A percentile compares a stretch with the other conserved stretches of the same genome.
Evolutionary conservation across 1,284 basidiomycete species (phyloP).

Genomic region (Puccinia novopanici): DNA sequence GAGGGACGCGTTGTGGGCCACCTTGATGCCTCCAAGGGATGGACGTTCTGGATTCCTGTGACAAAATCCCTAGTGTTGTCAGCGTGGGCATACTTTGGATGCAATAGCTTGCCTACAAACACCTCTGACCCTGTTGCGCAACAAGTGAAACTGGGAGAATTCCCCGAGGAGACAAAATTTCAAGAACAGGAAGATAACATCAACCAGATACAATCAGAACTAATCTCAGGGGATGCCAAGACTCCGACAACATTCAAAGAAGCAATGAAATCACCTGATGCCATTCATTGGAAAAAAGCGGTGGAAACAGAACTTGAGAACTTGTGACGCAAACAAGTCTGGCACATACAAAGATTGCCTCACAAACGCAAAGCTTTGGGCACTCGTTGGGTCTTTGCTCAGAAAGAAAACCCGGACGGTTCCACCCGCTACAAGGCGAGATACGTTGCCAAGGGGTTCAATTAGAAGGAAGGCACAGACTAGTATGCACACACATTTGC

Average conservation of each 20-base stretch:
- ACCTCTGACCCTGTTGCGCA: too few relatives aligned
- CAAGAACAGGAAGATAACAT: too few relatives aligned
- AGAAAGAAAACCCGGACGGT: slow-evolving; percentile 36
- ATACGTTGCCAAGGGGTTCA: slow-evolving; percentile 51
- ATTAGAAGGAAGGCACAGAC: slow-evolving; percentile 48
- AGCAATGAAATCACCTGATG: too few relatives aligned
- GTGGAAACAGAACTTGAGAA: not conserved
- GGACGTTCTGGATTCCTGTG: not conserved
- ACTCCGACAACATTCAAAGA: too few relatives aligned
- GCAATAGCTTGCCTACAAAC: too few relatives aligned
- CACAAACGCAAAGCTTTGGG: not conserved
- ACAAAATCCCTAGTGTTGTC: not conserved
- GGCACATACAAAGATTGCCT: not conserved
- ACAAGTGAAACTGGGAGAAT: not conserved
- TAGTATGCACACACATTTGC: slow-evolving; percentile 27
- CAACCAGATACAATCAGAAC: too few relatives aligned
- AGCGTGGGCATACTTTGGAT: not conserved
- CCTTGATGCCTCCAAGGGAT: slow-evolving; percentile 22
- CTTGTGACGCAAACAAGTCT: not conserved
- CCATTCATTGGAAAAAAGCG: not conserved
- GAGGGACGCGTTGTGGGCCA: too few relatives aligned
- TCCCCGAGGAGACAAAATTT: not conserved
- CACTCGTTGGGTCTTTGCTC: slow-evolving; percentile 44
- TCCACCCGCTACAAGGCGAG: slow-evolving; percentile 47
- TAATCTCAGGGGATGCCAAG: too few relatives aligned